Percentiles rank a stretch among this genome's conserved stretches.
Evolutionary conservation across 768 basidiomycete genomes (phyloP).

Genomic region (Tephrocybe sp.): DNA sequence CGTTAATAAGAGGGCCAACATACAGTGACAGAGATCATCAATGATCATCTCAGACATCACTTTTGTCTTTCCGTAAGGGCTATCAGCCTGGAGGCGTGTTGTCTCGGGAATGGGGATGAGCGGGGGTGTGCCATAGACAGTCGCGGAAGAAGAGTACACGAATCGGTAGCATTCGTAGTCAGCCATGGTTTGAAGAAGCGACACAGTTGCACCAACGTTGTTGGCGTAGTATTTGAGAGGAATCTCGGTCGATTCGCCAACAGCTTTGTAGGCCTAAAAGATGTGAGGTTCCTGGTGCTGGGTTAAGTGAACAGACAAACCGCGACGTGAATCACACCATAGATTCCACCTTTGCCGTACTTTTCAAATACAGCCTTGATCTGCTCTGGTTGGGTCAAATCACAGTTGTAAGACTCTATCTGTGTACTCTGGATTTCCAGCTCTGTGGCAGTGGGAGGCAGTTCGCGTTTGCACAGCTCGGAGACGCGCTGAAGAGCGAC

Average conservation of each 20-base stretch:
- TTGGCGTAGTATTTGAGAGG: conserved; percentile 92
- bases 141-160: conserved; percentile 97
- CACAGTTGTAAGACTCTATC: conserved; percentile 67
- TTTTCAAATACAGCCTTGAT: conserved; percentile 77
- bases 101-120: conserved; percentile 92
- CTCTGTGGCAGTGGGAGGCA: conserved; percentile 63
- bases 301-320: conserved; percentile 35
- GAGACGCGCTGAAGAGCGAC: conserved; percentile 72
- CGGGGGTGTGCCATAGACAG: conserved; percentile 94
- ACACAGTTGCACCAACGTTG: conserved; percentile 88
- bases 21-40: conserved; percentile 81
- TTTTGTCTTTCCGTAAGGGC: conserved; percentile 96
- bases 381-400: conserved; percentile 71
- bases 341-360: conserved; percentile 88
- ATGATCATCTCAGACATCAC: conserved; percentile 90
- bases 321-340: conserved; percentile 96
- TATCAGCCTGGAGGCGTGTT: conserved; percentile 82
- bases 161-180: conserved; percentile 81
- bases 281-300: conserved; percentile 1
- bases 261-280: conserved; percentile 89
- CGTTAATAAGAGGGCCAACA: conserved; percentile 22
- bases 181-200: conserved; percentile 81
- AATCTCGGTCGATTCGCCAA: conserved; percentile 93
- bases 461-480: conserved; percentile 72
- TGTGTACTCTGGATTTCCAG: conserved; percentile 68